Percentiles rank a stretch among this genome's conserved stretches.
Evolutionary conservation across 805 yeast genomes (phyloP).

Genomic region (Blastobotrys attinorum): DNA sequence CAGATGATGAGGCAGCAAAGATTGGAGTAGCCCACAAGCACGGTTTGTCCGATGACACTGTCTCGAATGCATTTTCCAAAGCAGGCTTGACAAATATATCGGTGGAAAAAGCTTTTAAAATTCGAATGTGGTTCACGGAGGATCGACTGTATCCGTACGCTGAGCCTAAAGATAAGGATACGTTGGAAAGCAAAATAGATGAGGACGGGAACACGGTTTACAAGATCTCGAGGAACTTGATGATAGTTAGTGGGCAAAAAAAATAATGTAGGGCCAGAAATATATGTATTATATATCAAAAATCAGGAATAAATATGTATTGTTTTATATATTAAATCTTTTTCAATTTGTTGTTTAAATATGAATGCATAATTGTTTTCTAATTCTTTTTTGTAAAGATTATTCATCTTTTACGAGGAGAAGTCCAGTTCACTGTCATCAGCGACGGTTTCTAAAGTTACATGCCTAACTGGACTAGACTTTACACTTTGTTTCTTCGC

Average conservation of each 20-base stretch:
- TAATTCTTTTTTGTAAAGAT: too few relatives aligned
- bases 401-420: too few relatives aligned
- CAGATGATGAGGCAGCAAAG: slow-evolving; percentile 7
- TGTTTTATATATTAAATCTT: too few relatives aligned
- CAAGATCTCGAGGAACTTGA: slow-evolving; percentile 3
- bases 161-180: neutral
- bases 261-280: too few relatives aligned
- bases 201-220: neutral
- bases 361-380: too few relatives aligned
- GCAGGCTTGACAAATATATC: neutral
- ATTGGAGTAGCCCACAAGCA: neutral
- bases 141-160: too few relatives aligned
- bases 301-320: neutral
- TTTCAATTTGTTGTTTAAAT: too few relatives aligned
- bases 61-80: neutral
- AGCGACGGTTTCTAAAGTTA: slow-evolving; percentile 16
- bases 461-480: slow-evolving; percentile 6
- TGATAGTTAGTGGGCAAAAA: slow-evolving; percentile 10
- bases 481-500: neutral
- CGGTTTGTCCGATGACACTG: neutral
- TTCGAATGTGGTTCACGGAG: neutral
- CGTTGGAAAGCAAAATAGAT: neutral
- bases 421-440: slow-evolving; percentile 19
- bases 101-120: neutral
- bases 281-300: neutral